Conservation (phyloP, 805 yeast species). For the Candida peoriensis region DNA sequence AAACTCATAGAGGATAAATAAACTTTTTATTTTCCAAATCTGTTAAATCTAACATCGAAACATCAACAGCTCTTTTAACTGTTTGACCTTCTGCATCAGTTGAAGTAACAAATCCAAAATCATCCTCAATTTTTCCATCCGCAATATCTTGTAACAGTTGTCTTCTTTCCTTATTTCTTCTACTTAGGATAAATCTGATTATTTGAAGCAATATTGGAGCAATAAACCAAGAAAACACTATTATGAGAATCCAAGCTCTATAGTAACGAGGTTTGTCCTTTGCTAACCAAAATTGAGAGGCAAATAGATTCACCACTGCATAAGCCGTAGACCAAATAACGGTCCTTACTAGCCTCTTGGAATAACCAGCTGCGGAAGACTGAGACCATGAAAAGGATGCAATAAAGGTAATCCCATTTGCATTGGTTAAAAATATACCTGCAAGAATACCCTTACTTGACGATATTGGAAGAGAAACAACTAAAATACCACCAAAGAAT, state of each 20-base stretch:
- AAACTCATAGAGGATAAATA: constrained; percentile 38
- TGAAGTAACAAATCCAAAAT: constrained; percentile 19
- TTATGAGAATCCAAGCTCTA: constrained; percentile 44
- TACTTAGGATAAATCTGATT: constrained; percentile 32
- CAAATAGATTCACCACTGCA: constrained; percentile 37
- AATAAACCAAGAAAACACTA: constrained; percentile 36
- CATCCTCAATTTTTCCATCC: constrained; percentile 23
- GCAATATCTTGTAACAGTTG: constrained; percentile 15
- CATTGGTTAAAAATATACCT: constrained; percentile 23
- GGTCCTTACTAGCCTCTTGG: constrained; percentile 38
- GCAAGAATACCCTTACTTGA: constrained; percentile 30
- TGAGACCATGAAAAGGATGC: constrained; percentile 17
- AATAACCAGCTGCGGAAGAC: constrained; percentile 33
- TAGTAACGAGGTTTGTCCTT: constrained; percentile 37
- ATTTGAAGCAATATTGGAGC: constrained; percentile 32
- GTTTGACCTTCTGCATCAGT: constrained; percentile 25
- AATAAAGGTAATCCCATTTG: constrained; percentile 28
- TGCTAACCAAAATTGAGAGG: constrained; percentile 44
- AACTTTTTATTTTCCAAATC: constrained; percentile 47
- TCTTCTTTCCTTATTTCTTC: constrained; percentile 24
- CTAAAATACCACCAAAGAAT: constrained; percentile 33
- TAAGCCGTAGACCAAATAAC: constrained; percentile 34
- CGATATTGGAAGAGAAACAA: constrained; percentile 33
- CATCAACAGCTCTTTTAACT: constrained; percentile 27
- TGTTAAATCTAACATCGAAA: constrained; percentile 46